A percentile compares a stretch with the other conserved stretches of the same genome.
These are phyloP conservation scores for Rhizomucor miehei DNA, from an alignment of 371 early-diverging fungal genomes.

Conservation along the genomic window DNA sequence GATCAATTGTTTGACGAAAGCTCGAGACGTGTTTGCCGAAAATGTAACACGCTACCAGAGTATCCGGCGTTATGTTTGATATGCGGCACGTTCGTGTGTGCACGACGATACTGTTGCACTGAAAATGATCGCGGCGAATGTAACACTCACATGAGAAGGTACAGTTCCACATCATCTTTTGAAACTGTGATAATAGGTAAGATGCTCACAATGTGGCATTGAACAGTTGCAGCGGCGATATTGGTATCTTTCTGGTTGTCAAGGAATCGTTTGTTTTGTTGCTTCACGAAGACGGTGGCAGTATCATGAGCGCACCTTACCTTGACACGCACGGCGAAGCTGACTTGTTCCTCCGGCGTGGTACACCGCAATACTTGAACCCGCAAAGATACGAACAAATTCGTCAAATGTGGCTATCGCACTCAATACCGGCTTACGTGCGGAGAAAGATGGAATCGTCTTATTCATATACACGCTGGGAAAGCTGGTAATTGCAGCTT, in stretches of 20 bases:
- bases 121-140: conserved; percentile 88
- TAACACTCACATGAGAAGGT: conserved; percentile 80
- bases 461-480: conserved; percentile 32
- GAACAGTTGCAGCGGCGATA: conserved; percentile 85
- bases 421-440: conserved; percentile 82
- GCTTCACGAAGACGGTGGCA: conserved; percentile 81
- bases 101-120: conserved; percentile 87
- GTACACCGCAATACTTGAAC: conserved; percentile 86
- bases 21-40: conserved; percentile 68
- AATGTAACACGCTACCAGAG: conserved; percentile 80
- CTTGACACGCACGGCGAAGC: conserved; percentile 94
- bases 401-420: conserved; percentile 79
- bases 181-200: too few relatives aligned
- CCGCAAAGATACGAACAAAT: conserved; percentile 87
- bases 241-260: conserved; percentile 86
- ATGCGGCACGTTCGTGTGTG: conserved; percentile 92
- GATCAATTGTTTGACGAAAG: conserved; percentile 85
- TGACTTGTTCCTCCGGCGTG: conserved; percentile 56
- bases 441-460: conserved; percentile 81
- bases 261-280: conserved; percentile 81
- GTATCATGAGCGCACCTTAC: conserved; percentile 89
- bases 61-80: conserved; percentile 91
- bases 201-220: conserved; percentile 8
- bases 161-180: too few relatives aligned
- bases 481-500: conserved; percentile 23